These are phyloP conservation scores for Gryganskiella cystojenkinii DNA, from an alignment of 192 early-diverging fungal species.

Conservation along the genomic window DNA sequence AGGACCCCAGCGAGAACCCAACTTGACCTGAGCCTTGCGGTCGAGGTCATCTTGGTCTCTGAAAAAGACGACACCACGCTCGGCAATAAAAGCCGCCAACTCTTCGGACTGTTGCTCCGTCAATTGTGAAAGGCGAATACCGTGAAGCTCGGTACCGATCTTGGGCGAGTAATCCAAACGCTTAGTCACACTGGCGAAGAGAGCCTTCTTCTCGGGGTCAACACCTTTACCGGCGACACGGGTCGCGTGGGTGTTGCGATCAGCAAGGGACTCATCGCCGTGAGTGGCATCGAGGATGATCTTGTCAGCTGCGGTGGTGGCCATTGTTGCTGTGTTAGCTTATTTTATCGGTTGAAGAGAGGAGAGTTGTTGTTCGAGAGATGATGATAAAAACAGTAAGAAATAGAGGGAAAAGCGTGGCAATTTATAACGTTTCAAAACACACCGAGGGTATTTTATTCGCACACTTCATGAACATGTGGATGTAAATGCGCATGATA, in stretches of 20 bases:
- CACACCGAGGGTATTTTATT: too few species aligned
- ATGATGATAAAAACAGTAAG: background rate
- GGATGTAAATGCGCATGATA: too few species aligned
- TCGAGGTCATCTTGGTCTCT: conserved; percentile 70
- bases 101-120: conserved; percentile 70
- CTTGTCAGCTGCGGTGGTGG: conserved; percentile 24
- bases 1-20: conserved; percentile 61
- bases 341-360: conserved; percentile 1
- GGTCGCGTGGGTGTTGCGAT: conserved; percentile 48
- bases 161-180: conserved; percentile 65
- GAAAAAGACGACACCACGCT: conserved; percentile 78
- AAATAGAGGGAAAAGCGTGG: background rate
- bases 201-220: conserved; percentile 66
- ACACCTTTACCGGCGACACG: conserved; percentile 55
- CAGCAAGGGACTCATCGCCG: conserved; percentile 31
- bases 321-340: conserved; percentile 25
- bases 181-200: conserved; percentile 64
- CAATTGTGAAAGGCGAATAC: conserved; percentile 66
- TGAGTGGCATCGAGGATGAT: conserved; percentile 32
- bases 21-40: conserved; percentile 62
- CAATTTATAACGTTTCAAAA: background rate
- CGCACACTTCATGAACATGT: too few species aligned
- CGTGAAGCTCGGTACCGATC: conserved; percentile 76
- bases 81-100: conserved; percentile 68
- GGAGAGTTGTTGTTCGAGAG: conserved; percentile 5